Evolutionary conservation across 164 flowering plant genomes (phyloP), one percentile per base, ranked within the genome.

Genomic region (Macadamia tetraphylla): DNA sequence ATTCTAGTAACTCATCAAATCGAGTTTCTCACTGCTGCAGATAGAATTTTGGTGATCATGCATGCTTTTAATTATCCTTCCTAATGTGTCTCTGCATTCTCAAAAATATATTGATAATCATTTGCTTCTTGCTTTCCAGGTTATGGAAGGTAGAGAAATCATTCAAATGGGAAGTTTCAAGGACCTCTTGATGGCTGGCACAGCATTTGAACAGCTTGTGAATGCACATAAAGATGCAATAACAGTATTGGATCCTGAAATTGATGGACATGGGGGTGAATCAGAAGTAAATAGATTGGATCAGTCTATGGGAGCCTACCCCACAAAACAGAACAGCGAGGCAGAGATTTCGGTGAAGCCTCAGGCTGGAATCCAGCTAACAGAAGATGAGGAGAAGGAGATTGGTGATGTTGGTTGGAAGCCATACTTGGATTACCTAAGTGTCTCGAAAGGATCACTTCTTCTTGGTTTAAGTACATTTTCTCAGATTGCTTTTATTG

Each of bases 1-100:
- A 79, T 93, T 74, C 80, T 93, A 49, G 97, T 93, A 48, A 91
- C 98, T 60, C 97, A 93, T 78, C 98, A 93, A 84, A 91, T 91
- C 31, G 98, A 93, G 71, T 93, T 90, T 68, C 91, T 93, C 9
- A 72, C 89, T 11, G 83, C 76, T 66, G 92, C 78, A 56, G 91
- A 93, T 60, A 71, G 59, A 40, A 89, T 91, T 69, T 58, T 91
- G 94, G 96, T 93, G 84, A 79, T 9, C 3, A 44, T 1, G 29
- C 53, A 46, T 29, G 9, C 40, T 57, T 18, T 18, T 6, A 40
- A 14, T 29, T 23, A 29, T 5, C 32, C 46, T 15, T 9, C 15
- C 29, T 48, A 29, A 12, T 7, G 2, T n/a, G 9, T 65, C 7
- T 15, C 4, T 48, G 1, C 12, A 18, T 1, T 9, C 13, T 12